A percentile compares a stretch with the other conserved stretches of the same genome.
phyloP scores from a whole-genome alignment of 2,329 filamentous ascomycete species.

The Fusarium musae region DNA sequence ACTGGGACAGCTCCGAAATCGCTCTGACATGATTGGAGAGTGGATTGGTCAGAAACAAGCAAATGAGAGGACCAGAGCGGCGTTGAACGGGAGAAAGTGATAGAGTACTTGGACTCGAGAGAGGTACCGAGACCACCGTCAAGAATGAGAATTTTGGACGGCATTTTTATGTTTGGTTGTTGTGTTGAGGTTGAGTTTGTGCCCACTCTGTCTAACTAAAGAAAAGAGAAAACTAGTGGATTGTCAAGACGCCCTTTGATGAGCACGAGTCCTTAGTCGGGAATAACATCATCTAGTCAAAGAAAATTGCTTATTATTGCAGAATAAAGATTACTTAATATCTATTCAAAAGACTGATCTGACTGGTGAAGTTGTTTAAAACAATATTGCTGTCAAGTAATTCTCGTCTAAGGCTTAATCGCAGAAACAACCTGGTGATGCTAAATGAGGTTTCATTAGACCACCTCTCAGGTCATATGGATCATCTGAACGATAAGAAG shows the following conservation, averaged over 20 bases:
- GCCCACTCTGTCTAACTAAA: slow-evolving; percentile 5
- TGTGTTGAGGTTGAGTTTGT: slow-evolving; percentile 6
- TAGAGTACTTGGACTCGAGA: slow-evolving; percentile 66
- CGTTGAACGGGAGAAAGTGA: slow-evolving; percentile 62
- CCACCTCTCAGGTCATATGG: too few relatives aligned
- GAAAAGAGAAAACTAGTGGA: slow-evolving; percentile 35
- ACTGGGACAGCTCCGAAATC: slow-evolving; percentile 67
- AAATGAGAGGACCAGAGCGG: slow-evolving; percentile 77
- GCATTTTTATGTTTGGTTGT: slow-evolving; percentile 30
- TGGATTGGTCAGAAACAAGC: slow-evolving; percentile 63
- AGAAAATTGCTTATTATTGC: background rate
- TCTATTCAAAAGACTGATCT: too few relatives aligned
- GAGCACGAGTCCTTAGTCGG: background rate
- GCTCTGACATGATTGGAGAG: slow-evolving; percentile 64
- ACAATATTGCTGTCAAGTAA: background rate
- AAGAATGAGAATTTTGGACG: slow-evolving; percentile 60
- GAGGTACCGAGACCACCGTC: slow-evolving; percentile 76
- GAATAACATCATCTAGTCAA: slow-evolving; percentile 5
- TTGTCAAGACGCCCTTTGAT: slow-evolving; percentile 8
- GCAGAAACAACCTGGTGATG: background rate
- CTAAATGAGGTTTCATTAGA: background rate
- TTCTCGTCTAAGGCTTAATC: background rate
- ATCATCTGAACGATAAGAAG: too few relatives aligned
- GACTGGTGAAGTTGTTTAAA: too few relatives aligned
- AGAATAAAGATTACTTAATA: too few relatives aligned